Conservation (phyloP, 768 basidiomycete species). For the Podaxis sp. region DNA sequence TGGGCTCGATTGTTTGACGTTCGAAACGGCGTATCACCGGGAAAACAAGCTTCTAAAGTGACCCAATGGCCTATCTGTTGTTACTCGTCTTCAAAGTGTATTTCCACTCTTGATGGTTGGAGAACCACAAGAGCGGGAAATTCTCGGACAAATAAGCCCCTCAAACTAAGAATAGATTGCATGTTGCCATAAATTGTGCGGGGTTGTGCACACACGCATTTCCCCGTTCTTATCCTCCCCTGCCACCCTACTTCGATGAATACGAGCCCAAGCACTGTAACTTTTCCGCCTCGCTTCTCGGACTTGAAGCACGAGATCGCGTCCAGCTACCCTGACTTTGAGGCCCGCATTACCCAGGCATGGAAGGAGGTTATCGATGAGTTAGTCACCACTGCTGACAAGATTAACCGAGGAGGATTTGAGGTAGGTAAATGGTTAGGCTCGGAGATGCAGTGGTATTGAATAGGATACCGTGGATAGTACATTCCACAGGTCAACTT, state of each 20-base stretch:
- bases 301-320: constrained; percentile 62
- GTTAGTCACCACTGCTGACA: constrained; percentile 43
- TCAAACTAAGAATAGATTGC: neutral
- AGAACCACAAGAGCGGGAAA: neutral
- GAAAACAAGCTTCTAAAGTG: neutral
- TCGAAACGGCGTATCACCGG: too few species aligned
- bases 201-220: neutral
- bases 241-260: neutral
- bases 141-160: neutral
- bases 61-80: neutral
- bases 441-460: neutral
- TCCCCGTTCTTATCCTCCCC: neutral
- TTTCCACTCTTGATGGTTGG: neutral
- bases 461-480: constrained; percentile 30
- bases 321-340: constrained; percentile 48
- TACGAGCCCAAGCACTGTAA: neutral
- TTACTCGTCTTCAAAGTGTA: neutral
- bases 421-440: constrained; percentile 37
- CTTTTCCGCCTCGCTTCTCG: constrained; percentile 49
- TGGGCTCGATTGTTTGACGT: too few species aligned
- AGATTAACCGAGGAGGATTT: constrained; percentile 46
- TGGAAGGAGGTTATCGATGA: constrained; percentile 60
- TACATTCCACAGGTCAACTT: constrained; percentile 66
- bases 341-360: constrained; percentile 46
- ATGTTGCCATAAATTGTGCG: neutral